Conservation (phyloP, 73 alveolate species). For the Paramecium sonneborni region DNA sequence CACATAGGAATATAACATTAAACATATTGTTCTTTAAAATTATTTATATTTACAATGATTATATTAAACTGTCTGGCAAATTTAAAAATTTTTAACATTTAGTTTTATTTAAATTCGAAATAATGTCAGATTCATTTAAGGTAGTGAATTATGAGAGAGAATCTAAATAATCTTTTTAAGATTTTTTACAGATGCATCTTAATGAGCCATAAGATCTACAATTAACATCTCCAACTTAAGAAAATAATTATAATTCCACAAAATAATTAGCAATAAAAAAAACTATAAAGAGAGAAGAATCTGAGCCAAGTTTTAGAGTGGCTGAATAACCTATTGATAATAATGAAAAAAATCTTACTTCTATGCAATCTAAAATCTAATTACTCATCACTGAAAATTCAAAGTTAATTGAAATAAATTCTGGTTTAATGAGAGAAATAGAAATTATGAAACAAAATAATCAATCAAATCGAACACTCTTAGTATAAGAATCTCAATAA, state of each 20-base stretch:
- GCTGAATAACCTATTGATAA: not conserved
- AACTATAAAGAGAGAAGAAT: constrained; percentile 41
- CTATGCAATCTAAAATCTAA: constrained; percentile 8
- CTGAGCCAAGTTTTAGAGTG: constrained; percentile 47
- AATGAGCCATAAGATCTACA: not conserved
- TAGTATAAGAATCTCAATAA: not conserved
- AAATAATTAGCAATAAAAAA: not conserved
- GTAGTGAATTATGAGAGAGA: not conserved
- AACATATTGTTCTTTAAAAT: no score
- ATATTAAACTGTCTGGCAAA: not conserved
- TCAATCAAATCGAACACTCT: not conserved
- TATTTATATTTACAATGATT: not conserved
- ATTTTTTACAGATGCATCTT: not conserved
- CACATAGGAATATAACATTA: no score
- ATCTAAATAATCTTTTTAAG: constrained; percentile 14
- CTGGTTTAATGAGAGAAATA: constrained; percentile 54
- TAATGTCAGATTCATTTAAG: not conserved
- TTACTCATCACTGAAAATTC: constrained; percentile 32
- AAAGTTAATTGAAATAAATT: constrained; percentile 39
- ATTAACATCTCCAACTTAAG: constrained; percentile 1
- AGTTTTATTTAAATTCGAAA: constrained; percentile 4
- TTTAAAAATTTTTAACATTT: not conserved
- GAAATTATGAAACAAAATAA: constrained; percentile 44
- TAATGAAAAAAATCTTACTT: not conserved
- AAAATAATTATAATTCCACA: not conserved